Base-by-base conservation (phyloP, 1,284 basidiomycete species). In the Lentinula novae-zelandiae region DNA sequence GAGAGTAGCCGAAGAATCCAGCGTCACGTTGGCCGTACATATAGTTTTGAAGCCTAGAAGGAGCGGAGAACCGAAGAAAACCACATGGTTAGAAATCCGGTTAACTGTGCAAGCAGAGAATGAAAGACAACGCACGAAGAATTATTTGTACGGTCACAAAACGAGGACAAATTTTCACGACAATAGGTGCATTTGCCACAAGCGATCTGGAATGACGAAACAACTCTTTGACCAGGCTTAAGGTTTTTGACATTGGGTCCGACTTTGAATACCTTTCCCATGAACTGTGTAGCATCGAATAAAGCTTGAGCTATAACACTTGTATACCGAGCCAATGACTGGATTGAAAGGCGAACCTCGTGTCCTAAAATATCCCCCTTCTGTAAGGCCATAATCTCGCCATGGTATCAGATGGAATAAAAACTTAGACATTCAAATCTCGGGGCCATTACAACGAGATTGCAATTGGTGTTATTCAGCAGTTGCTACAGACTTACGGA, bases 351-450 rank as follows among this genome's bases (percentile, higher is more conserved):
- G 39, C 46, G 59, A 53, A 83, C 82, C 71, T 87, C 90, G 69
- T 92, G 90, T 0, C 90, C 90, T 0, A 92, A 74, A 56, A 93
- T 89, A 70, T 92, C 89, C 5, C 87, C 89, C 66, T 84, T 82
- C 70, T 89, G 82, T 50, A 93, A 67, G 5, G 83, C 77, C 64
- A 89, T 69, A 64, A 92, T 89, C 68, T 81, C 82, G 2, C 84
- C 84, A 64, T 89, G 83, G 55, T 75, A 76, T 56, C 72, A 75
- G 38, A n/a, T 20, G n/a, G 44, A 46, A n/a, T n/a, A 15, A 44
- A 44, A 7, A 3, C 1, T 20, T 20, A 46, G 9, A 49, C 48
- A 34, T 49, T 57, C 44, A 12, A 48, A 62, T 27, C 27, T 27
- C 27, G 27, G 27, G 27, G 27, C 27, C 27, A 27, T 27, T 27